These are phyloP conservation scores for Aureobasidium subglaciale DNA, from an alignment of 2,329 filamentous ascomycete species.

Conservation along the genomic window DNA sequence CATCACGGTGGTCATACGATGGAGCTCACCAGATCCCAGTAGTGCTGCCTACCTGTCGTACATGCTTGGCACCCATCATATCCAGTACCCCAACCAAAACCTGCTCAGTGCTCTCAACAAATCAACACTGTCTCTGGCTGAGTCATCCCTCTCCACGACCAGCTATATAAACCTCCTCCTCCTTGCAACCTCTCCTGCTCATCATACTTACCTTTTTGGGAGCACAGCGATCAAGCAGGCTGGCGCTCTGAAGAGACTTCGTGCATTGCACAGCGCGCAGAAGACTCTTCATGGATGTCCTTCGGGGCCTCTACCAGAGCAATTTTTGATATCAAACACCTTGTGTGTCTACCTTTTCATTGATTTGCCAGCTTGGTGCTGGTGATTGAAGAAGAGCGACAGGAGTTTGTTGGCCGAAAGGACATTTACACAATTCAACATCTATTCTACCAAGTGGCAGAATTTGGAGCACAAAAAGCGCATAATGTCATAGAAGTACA, in stretches of 20 bases:
- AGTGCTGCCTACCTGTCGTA: not conserved
- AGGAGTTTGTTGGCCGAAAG: no score
- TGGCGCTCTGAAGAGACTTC: not conserved
- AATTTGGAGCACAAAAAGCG: no score
- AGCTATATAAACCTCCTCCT: not conserved
- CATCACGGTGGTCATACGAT: no score
- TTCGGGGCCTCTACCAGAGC: constrained; percentile 10
- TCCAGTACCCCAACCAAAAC: not conserved
- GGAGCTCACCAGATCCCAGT: not conserved
- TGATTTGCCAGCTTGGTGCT: not conserved
- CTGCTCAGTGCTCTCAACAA: not conserved
- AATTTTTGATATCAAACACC: constrained; percentile 11
- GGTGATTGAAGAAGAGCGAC: constrained; percentile 9
- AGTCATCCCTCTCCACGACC: not conserved
- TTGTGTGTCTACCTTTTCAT: constrained; percentile 7
- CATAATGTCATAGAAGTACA: no score
- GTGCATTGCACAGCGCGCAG: constrained; percentile 18
- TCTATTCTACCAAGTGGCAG: no score
- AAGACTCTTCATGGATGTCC: constrained; percentile 5
- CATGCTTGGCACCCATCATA: not conserved
- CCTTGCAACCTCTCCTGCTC: not conserved
- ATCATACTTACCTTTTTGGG: constrained; percentile 10
- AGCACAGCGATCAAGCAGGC: constrained; percentile 12
- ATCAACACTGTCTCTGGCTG: not conserved
- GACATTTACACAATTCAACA: no score